Percentiles rank a stretch among this genome's conserved stretches.
Conservation (phyloP, 1,139 yeast species). For the Hansenula sp. region DNA sequence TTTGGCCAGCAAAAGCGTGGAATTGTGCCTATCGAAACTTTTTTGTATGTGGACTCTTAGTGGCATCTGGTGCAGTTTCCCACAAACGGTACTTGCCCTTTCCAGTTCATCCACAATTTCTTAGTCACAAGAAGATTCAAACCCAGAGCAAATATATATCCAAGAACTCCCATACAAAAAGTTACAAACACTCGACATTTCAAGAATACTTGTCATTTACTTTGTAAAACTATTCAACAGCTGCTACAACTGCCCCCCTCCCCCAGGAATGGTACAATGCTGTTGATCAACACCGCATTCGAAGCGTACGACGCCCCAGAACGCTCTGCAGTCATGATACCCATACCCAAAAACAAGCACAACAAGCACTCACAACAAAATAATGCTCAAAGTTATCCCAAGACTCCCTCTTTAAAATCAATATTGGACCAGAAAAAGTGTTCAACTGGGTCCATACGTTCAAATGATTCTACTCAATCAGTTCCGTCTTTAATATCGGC, state of each 20-base stretch:
- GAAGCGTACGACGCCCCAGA: neutral
- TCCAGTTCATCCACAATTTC: neutral
- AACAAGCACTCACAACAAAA: constrained; percentile 6
- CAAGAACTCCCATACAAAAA: neutral
- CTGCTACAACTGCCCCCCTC: too few species aligned
- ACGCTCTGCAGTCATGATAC: constrained; percentile 6
- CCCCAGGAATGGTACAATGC: neutral
- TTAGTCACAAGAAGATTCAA: too few species aligned
- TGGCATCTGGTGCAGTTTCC: neutral
- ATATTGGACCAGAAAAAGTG: constrained; percentile 18
- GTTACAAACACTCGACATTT: too few species aligned
- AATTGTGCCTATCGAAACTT: too few species aligned
- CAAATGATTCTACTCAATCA: constrained; percentile 8
- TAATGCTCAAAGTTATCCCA: neutral
- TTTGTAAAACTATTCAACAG: too few species aligned
- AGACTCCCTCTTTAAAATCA: constrained; percentile 22
- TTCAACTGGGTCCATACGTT: constrained; percentile 6
- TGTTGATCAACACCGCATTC: neutral
- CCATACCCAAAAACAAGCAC: constrained; percentile 13
- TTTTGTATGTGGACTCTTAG: neutral
- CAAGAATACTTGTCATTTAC: too few species aligned
- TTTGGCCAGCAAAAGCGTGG: neutral
- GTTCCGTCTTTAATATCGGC: constrained; percentile 8
- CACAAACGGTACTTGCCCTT: neutral
- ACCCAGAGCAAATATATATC: too few species aligned